A percentile compares a stretch with the other conserved stretches of the same genome.
phyloP scores from a whole-genome alignment of 192 early-diverging fungal genomes.

The Ambispora gerdemannii region DNA sequence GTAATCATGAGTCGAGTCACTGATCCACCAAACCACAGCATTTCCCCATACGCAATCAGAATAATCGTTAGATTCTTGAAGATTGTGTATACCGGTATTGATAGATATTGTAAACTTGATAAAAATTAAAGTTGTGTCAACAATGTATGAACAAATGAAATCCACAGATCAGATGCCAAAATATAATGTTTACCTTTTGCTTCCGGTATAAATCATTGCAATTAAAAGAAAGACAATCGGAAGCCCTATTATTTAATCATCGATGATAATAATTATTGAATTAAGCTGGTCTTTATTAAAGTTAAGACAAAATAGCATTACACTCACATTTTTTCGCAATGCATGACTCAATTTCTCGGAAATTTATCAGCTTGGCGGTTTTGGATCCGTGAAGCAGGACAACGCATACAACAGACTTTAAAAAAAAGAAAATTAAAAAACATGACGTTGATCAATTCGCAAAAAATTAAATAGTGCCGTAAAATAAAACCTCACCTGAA shows the following conservation, averaged over 20 bases:
- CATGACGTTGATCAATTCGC: background rate
- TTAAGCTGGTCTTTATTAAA: background rate
- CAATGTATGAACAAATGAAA: background rate
- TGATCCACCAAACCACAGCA: slow-evolving; percentile 72
- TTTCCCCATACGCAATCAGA: slow-evolving; percentile 91
- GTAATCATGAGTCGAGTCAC: slow-evolving; percentile 80
- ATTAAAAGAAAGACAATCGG: slow-evolving; percentile 81
- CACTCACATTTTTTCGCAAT: slow-evolving; percentile 16
- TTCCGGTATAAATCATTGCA: slow-evolving; percentile 96
- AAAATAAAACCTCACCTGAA: slow-evolving; percentile 51
- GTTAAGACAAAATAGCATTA: background rate
- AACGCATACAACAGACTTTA: slow-evolving; percentile 11
- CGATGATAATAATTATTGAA: background rate
- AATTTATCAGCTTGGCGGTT: slow-evolving; percentile 7
- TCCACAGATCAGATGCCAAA: background rate
- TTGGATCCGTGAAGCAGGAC: slow-evolving; percentile 6
- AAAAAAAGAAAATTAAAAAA: background rate
- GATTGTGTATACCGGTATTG: slow-evolving; percentile 93
- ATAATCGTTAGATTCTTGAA: slow-evolving; percentile 99
- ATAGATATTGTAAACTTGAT: slow-evolving; percentile 73
- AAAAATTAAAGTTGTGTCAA: background rate
- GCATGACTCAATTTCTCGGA: background rate
- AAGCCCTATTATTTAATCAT: slow-evolving; percentile 63
- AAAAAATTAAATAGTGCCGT: background rate
- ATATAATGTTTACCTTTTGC: slow-evolving; percentile 61